Base-by-base conservation (phyloP, 139 green algal species). In the Mesotaenium endlicherianum region DNA sequence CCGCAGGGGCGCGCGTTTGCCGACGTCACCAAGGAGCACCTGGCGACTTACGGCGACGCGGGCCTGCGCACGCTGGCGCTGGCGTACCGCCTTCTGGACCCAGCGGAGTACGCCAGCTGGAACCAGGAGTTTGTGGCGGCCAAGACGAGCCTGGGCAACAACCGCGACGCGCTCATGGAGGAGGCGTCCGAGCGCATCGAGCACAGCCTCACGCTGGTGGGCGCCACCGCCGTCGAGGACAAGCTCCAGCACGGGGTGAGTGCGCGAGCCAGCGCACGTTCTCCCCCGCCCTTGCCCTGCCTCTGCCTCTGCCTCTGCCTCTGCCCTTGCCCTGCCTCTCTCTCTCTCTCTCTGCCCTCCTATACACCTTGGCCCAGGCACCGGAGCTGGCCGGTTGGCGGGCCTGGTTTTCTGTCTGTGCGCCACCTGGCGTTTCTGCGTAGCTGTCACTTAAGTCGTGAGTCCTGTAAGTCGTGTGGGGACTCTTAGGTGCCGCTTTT, bases 201-300 rank as follows among this genome's bases (percentile, higher is more conserved):
- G 77, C 79, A 86, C 58, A 75, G 88, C 31, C 88, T 92, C 1
- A 58, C 41, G 41, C 91, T 98, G 17, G 87, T 98, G 67, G 95
- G 95, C 36, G 94, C 94, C 50, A 99, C 95, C 17, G 96, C 96
- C 57, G 98, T 99, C 69, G 96, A 99, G 91, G 96, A 98, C 90
- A 98, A 98, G 90, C 93, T 99, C 4, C 90, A 93, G 82, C 88
- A 95, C 43, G 96, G 96, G n/a, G 96, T 99, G 75, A 94, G 96
- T 11, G 76, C 91, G 69, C 26, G 5, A 8, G 1, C 34, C n/a
- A 6, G 11, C 55, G 31, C 55, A 5, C 55, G n/a, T 3, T 38
- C 55, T 67, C 26, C 26, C 55, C 26, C 55, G 2, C 20, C 16
- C 55, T 3, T 5, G 11, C 47, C 47, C 14, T 14, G 14, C 14